A percentile compares a stretch with the other conserved stretches of the same genome.
Conservation (phyloP, 1,139 yeast genomes). For the Yamadazyma diospyri region DNA sequence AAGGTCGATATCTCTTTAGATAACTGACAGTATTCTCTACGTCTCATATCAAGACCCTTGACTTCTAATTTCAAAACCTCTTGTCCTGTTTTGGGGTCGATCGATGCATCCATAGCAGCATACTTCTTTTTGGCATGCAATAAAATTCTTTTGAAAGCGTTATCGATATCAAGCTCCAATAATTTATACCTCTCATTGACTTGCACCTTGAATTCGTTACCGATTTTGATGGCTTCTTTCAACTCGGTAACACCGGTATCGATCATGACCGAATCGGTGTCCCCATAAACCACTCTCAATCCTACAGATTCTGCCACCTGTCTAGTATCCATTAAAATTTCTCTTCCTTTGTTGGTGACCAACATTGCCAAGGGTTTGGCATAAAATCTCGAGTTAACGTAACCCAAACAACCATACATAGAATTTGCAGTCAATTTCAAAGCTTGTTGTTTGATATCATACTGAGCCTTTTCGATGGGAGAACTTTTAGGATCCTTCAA, state of each 20-base stretch:
- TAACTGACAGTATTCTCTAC: conserved; percentile 93
- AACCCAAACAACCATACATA: conserved; percentile 98
- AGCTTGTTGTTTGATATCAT: conserved; percentile 95
- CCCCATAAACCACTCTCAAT: conserved; percentile 92
- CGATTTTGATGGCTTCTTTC: conserved; percentile 75
- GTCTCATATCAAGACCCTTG: conserved; percentile 94
- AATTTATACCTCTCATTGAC: conserved; percentile 87
- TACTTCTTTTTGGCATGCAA: conserved; percentile 97
- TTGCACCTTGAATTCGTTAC: conserved; percentile 74
- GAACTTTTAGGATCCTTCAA: conserved; percentile 73
- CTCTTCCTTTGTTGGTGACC: conserved; percentile 94
- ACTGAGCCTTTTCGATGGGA: conserved; percentile 65
- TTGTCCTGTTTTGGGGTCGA: conserved; percentile 46
- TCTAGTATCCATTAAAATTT: conserved; percentile 88
- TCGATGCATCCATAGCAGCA: conserved; percentile 75
- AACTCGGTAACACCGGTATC: conserved; percentile 77
- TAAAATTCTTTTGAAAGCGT: conserved; percentile 79
- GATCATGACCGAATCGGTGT: conserved; percentile 98
- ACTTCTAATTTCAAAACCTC: conserved; percentile 68
- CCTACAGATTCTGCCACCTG: conserved; percentile 85
- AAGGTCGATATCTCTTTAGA: conserved; percentile 84
- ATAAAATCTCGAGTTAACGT: conserved; percentile 85
- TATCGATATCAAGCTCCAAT: conserved; percentile 93
- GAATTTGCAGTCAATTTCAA: conserved; percentile 96
- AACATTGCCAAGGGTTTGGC: conserved; percentile 96